phyloP scores from a whole-genome alignment of 768 basidiomycete species.

The Termitomyces sp. region DNA sequence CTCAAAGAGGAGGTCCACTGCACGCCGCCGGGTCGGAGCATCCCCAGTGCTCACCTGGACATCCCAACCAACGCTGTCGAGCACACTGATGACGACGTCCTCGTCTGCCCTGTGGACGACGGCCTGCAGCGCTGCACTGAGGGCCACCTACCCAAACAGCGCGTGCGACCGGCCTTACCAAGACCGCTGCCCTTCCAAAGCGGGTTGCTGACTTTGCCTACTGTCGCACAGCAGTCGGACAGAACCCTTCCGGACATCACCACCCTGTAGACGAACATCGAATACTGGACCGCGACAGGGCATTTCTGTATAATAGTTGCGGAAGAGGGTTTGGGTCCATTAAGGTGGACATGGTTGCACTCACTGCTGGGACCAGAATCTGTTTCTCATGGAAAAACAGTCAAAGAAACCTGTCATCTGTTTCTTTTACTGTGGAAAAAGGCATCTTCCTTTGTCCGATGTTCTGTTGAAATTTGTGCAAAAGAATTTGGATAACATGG shows the following conservation, averaged over 20 bases:
- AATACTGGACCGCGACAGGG: slow-evolving; percentile 52
- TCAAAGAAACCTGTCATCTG: too few relatives aligned
- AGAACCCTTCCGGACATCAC: slow-evolving; percentile 87
- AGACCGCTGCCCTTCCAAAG: slow-evolving; percentile 80
- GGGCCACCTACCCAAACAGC: slow-evolving; percentile 85
- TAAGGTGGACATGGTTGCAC: slow-evolving; percentile 15
- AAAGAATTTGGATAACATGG: too few relatives aligned
- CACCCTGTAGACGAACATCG: slow-evolving; percentile 86
- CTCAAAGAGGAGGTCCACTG: slow-evolving; percentile 57
- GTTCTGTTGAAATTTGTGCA: too few relatives aligned
- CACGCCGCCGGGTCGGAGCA: slow-evolving; percentile 25
- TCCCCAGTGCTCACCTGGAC: slow-evolving; percentile 45
- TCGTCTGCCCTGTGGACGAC: slow-evolving; percentile 57
- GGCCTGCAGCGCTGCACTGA: slow-evolving; percentile 61
- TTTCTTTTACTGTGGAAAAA: too few relatives aligned
- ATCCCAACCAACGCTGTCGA: slow-evolving; percentile 65
- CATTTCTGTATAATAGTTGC: slow-evolving; percentile 32
- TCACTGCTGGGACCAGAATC: too few relatives aligned
- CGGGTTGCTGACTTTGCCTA: slow-evolving; percentile 89
- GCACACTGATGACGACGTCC: slow-evolving; percentile 53
- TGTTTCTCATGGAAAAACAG: too few relatives aligned
- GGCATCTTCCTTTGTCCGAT: too few relatives aligned
- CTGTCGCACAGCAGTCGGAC: slow-evolving; percentile 77
- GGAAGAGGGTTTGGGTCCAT: slow-evolving; percentile 6
- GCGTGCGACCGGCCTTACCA: slow-evolving; percentile 86